A percentile compares a stretch with the other conserved stretches of the same genome.
Evolutionary conservation across 2,329 filamentous ascomycete genomes (phyloP).

Genomic region (Ophiostoma triangulosporum): DNA sequence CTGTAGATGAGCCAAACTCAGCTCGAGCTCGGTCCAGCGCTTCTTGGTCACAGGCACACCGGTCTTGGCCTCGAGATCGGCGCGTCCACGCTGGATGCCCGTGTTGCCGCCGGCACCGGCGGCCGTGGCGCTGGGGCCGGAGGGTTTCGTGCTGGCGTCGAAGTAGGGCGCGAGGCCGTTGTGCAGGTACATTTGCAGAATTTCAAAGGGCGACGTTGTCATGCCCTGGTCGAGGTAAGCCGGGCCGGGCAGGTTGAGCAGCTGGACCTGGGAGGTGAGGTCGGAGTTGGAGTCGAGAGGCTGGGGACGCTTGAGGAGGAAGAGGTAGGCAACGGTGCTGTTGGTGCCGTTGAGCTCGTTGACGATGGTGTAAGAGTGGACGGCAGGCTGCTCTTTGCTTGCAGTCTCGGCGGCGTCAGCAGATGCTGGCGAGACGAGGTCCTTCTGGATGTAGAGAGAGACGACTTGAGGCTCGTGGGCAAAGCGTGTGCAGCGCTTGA

Average conservation of each 20-base stretch:
- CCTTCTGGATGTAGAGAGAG: conserved; percentile 85
- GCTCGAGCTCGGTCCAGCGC: conserved; percentile 84
- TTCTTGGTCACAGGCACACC: conserved; percentile 97
- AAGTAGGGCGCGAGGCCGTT: conserved; percentile 91
- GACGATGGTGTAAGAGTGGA: neutral
- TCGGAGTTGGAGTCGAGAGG: conserved; percentile 75
- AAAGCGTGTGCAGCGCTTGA: conserved; percentile 79
- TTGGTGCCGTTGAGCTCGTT: conserved; percentile 38
- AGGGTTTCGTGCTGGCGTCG: conserved; percentile 82
- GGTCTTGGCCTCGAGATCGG: conserved; percentile 81
- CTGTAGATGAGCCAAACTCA: conserved; percentile 80
- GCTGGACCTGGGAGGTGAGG: conserved; percentile 77
- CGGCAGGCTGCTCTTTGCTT: conserved; percentile 28
- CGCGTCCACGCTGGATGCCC: conserved; percentile 35
- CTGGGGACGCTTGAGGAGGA: conserved; percentile 77
- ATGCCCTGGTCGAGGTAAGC: conserved; percentile 61
- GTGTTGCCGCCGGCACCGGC: conserved; percentile 6
- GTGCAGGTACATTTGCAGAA: conserved; percentile 83
- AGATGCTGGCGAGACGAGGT: conserved; percentile 21
- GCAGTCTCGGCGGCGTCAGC: neutral
- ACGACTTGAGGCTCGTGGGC: conserved; percentile 74
- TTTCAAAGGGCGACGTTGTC: conserved; percentile 73
- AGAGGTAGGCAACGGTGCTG: conserved; percentile 73
- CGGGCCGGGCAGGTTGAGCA: conserved; percentile 80
- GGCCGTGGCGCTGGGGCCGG: conserved; percentile 48